Evolutionary conservation across 1,284 basidiomycete genomes (phyloP).

Genomic region (Malassezia arunalokei): DNA sequence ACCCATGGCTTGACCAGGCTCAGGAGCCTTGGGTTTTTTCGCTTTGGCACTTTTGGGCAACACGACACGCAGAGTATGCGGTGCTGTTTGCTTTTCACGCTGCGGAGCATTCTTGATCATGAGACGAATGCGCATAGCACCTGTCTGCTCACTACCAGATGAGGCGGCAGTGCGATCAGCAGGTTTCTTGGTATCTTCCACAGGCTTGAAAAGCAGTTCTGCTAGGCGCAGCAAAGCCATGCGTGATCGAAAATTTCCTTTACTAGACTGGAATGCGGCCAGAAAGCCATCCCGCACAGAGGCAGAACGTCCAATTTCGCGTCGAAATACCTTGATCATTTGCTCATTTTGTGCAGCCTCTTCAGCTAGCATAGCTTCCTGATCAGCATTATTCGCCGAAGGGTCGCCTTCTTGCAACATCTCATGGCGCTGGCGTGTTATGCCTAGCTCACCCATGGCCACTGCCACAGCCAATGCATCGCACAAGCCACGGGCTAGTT

Average conservation of each 20-base stretch:
- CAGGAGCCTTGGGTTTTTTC: conserved; percentile 42
- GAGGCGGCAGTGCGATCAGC: conserved; percentile 41
- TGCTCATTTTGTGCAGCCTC: conserved; percentile 52
- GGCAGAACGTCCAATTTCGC: conserved; percentile 41
- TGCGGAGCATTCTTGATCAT: conserved; percentile 34
- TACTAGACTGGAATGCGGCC: conserved; percentile 45
- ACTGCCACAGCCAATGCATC: conserved; percentile 77
- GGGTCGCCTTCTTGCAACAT: conserved; percentile 25
- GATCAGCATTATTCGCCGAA: conserved; percentile 3
- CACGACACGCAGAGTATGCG: conserved; percentile 11
- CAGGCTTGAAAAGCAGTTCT: conserved; percentile 70
- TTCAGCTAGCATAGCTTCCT: conserved; percentile 5
- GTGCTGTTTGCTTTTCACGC: not conserved
- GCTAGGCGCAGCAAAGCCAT: conserved; percentile 83
- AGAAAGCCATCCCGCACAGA: conserved; percentile 43
- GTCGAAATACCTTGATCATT: conserved; percentile 32
- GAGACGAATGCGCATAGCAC: conserved; percentile 19
- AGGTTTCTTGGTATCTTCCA: conserved; percentile 34
- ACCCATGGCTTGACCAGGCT: conserved; percentile 57
- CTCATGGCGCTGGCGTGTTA: conserved; percentile 20
- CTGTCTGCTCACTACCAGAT: conserved; percentile 15
- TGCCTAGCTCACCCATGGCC: conserved; percentile 56
- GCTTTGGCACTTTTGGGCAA: conserved; percentile 29
- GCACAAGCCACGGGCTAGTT: conserved; percentile 72
- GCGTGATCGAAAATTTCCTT: conserved; percentile 57